These are phyloP conservation scores for Pyrenochaeta sp. DNA, from an alignment of 2,329 filamentous ascomycete genomes.

Conservation along the genomic window DNA sequence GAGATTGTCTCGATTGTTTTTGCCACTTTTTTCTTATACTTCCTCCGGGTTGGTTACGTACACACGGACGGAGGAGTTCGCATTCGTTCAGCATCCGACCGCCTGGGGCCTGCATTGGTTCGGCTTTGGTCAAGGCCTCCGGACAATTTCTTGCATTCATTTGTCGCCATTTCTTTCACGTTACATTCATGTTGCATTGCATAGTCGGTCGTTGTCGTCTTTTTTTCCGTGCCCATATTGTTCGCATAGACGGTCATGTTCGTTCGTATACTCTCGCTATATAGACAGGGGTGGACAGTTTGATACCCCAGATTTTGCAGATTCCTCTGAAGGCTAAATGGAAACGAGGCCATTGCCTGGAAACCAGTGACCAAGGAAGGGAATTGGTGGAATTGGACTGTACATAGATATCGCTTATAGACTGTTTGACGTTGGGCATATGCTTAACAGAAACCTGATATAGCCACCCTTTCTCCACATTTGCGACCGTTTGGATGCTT, in stretches of 20 bases:
- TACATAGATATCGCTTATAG: constrained; percentile 1
- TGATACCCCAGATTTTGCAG: background rate
- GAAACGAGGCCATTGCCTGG: background rate
- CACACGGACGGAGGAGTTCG: background rate
- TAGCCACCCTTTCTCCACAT: background rate
- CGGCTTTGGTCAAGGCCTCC: background rate
- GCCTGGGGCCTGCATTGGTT: background rate
- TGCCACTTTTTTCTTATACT: background rate
- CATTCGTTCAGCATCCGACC: background rate
- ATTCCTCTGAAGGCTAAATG: background rate
- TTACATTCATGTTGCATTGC: background rate
- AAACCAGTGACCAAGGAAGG: no score
- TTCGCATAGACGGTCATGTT: background rate
- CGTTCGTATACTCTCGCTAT: background rate
- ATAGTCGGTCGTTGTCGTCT: background rate
- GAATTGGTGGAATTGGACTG: no score
- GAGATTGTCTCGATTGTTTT: background rate
- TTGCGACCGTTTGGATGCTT: background rate
- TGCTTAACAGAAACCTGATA: constrained; percentile 1
- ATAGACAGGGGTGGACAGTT: background rate
- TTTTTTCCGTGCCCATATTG: background rate
- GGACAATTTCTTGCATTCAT: background rate
- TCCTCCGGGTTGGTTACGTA: background rate
- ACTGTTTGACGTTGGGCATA: background rate
- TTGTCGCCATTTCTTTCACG: no score